These are phyloP conservation scores for Andrographis paniculata DNA, from an alignment of 305 asterid species.

Conservation along the genomic window DNA sequence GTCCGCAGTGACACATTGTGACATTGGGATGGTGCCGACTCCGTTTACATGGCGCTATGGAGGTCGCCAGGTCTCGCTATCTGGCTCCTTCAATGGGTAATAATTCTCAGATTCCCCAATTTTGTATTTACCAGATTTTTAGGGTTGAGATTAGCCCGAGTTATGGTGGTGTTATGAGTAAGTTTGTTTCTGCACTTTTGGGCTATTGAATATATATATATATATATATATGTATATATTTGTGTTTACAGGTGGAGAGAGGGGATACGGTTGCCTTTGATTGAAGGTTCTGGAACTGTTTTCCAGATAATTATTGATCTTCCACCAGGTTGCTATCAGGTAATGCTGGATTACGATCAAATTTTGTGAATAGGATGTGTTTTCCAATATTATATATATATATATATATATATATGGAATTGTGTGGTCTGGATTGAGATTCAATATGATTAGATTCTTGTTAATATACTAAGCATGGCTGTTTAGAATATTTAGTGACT, in stretches of 20 bases:
- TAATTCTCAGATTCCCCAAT: conserved; percentile 1
- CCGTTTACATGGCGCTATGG: conserved; percentile 67
- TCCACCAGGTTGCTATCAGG: conserved; percentile 65
- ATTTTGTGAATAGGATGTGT: too few relatives aligned
- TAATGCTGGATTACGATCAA: conserved; percentile 12
- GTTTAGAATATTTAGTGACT: too few relatives aligned
- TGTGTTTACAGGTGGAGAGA: conserved; percentile 47
- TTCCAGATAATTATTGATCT: conserved; percentile 54
- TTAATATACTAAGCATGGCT: too few relatives aligned
- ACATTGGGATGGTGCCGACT: conserved; percentile 41
- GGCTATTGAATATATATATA: too few relatives aligned
- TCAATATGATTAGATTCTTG: too few relatives aligned
- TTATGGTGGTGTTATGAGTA: background rate
- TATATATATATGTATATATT: too few relatives aligned
- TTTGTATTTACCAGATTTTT: background rate
- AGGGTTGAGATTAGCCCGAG: background rate
- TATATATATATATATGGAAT: too few relatives aligned
- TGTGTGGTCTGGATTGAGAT: too few relatives aligned
- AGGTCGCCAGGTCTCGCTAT: conserved; percentile 45
- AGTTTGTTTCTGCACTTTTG: background rate
- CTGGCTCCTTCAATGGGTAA: conserved; percentile 61
- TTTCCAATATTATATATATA: too few relatives aligned
- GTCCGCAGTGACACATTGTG: conserved; percentile 13
- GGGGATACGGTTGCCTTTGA: conserved; percentile 32
- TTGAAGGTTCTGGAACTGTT: conserved; percentile 40